Percentiles rank a stretch among this genome's conserved stretches.
phyloP scores from a whole-genome alignment of 2,329 filamentous ascomycete species.

The Epichloe hybrida region DNA sequence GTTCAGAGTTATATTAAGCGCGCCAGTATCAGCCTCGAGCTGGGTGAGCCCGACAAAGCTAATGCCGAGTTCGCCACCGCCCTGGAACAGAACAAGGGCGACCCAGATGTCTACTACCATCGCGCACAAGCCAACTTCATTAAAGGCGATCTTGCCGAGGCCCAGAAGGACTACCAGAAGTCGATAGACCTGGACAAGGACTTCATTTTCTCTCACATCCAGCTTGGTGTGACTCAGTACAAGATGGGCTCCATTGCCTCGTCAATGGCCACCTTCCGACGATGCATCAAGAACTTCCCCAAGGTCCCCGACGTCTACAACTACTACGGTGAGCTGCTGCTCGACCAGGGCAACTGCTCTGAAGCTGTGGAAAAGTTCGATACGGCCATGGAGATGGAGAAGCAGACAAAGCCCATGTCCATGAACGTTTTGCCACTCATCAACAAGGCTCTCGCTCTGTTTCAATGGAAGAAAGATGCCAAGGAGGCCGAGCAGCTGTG shows the following conservation, averaged over 20 bases:
- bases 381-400: conserved; percentile 97
- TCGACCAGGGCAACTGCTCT: conserved; percentile 90
- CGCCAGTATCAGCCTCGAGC: conserved; percentile 92
- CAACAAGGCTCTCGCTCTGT: conserved; percentile 93
- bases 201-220: conserved; percentile 99
- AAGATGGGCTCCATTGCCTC: conserved; percentile 98
- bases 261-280: conserved; percentile 94
- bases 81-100: conserved; percentile 68
- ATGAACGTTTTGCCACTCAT: conserved; percentile 98
- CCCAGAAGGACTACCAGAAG: conserved; percentile 97
- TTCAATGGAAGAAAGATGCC: conserved; percentile 98
- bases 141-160: conserved; percentile 81
- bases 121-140: conserved; percentile 98
- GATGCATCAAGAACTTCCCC: conserved; percentile 97
- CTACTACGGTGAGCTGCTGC: conserved; percentile 93
- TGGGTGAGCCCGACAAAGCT: conserved; percentile 76
- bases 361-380: conserved; percentile 98
- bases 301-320: conserved; percentile 97
- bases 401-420: conserved; percentile 78
- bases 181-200: conserved; percentile 91
- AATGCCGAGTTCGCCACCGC: conserved; percentile 79
- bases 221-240: conserved; percentile 97
- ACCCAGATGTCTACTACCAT: conserved; percentile 98
- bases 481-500: conserved; percentile 89
- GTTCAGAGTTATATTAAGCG: conserved; percentile 98